Percentiles rank a stretch among this genome's conserved stretches.
Conservation (phyloP, 768 basidiomycete genomes). For the Rhodotorula babjevae region DNA sequence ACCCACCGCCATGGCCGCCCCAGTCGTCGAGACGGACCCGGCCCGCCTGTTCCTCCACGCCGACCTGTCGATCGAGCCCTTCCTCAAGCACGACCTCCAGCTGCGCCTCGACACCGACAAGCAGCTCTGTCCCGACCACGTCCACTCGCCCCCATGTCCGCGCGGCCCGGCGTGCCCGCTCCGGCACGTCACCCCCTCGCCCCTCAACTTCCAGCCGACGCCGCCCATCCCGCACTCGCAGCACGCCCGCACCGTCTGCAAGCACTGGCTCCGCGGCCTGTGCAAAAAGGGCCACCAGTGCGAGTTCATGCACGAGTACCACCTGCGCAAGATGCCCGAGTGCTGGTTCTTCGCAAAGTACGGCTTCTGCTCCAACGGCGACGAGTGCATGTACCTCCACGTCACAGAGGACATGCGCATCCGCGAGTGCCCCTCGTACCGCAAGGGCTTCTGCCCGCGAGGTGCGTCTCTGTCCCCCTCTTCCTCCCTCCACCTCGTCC, state of each 20-base stretch:
- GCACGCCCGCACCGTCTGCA: slow-evolving; percentile 73
- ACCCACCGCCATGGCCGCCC: background rate
- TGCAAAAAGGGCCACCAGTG: slow-evolving; percentile 98
- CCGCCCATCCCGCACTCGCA: slow-evolving; percentile 73
- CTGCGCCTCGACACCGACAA: slow-evolving; percentile 54
- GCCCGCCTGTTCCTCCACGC: slow-evolving; percentile 30
- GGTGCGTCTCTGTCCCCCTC: slow-evolving; percentile 55
- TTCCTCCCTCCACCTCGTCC: background rate
- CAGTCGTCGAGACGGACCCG: slow-evolving; percentile 5
- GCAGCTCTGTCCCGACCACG: slow-evolving; percentile 82
- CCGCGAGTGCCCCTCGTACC: slow-evolving; percentile 91
- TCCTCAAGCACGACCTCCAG: slow-evolving; percentile 34
- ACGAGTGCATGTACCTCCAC: slow-evolving; percentile 71
- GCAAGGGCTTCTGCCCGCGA: slow-evolving; percentile 88
- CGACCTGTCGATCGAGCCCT: slow-evolving; percentile 27
- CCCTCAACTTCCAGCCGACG: slow-evolving; percentile 82
- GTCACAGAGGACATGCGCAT: slow-evolving; percentile 87
- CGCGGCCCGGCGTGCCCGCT: slow-evolving; percentile 87
- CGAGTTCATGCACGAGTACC: slow-evolving; percentile 99
- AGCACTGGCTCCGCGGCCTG: slow-evolving; percentile 95
- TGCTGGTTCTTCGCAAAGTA: slow-evolving; percentile 99
- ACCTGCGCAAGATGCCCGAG: slow-evolving; percentile 93
- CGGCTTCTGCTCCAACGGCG: slow-evolving; percentile 93
- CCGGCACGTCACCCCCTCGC: slow-evolving; percentile 72
- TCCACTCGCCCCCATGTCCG: slow-evolving; percentile 82